A percentile compares a stretch with the other conserved stretches of the same genome.
These are phyloP conservation scores for Phytophthora megakarya DNA, from an alignment of 352 stramenopile species.

Conservation along the genomic window DNA sequence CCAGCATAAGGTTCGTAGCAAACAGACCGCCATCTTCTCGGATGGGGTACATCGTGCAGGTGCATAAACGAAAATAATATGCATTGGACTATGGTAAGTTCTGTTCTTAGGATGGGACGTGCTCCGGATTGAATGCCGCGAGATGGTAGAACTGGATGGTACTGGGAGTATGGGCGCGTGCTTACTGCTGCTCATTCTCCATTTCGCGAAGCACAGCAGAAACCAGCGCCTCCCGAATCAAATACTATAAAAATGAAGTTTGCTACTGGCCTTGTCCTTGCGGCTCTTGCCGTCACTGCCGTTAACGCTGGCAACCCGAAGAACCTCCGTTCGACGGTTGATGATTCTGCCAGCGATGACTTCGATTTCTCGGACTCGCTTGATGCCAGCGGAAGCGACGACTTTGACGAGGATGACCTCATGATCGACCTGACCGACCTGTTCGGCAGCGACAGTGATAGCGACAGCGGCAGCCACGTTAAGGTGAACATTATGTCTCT, in stretches of 20 bases:
- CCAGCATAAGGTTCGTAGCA: conserved; percentile 31
- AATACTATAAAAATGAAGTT: conserved; percentile 37
- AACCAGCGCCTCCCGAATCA: conserved; percentile 11
- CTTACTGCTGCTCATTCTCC: conserved; percentile 28
- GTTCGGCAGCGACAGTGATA: conserved; percentile 23
- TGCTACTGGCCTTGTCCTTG: conserved; percentile 24
- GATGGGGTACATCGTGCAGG: conserved; percentile 25
- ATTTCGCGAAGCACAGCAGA: conserved; percentile 29
- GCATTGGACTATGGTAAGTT: conserved; percentile 9
- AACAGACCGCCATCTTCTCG: conserved; percentile 31
- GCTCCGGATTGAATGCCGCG: conserved; percentile 26
- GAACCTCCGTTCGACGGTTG: conserved; percentile 13
- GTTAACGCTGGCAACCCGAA: conserved; percentile 22
- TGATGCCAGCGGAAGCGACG: conserved; percentile 15
- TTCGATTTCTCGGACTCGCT: conserved; percentile 24
- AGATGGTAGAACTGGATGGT: conserved; percentile 31
- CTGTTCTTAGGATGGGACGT: conserved; percentile 32
- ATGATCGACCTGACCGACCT: conserved; percentile 27
- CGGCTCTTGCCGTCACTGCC: conserved; percentile 25
- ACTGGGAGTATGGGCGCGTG: conserved; percentile 1
- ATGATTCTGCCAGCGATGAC: conserved; percentile 11
- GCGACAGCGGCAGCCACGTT: conserved; percentile 11
- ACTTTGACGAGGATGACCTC: conserved; percentile 27
- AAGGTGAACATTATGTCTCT: conserved; percentile 29
- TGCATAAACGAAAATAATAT: conserved; percentile 33